A percentile compares a stretch with the other conserved stretches of the same genome.
Evolutionary conservation across 2,329 filamentous ascomycete genomes (phyloP).

Genomic region (Aspergillus sergii): DNA sequence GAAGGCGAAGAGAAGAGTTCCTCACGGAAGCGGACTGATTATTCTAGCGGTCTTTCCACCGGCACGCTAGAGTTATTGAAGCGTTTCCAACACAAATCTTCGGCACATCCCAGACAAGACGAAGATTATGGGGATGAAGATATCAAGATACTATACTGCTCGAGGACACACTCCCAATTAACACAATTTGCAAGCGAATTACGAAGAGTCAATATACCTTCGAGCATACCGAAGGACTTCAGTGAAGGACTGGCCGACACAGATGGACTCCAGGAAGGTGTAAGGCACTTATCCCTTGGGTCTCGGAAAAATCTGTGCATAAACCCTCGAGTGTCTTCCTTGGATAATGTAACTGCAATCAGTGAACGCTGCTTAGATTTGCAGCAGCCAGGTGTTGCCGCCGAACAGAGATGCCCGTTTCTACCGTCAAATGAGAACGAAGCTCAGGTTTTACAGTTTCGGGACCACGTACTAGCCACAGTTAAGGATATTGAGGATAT

Average conservation of each 20-base stretch:
- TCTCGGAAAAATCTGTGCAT: slow-evolving; percentile 89
- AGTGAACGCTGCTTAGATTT: slow-evolving; percentile 92
- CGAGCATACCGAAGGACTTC: slow-evolving; percentile 61
- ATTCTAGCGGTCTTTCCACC: slow-evolving; percentile 62
- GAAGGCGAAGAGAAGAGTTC: slow-evolving; percentile 52
- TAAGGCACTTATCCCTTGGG: slow-evolving; percentile 82
- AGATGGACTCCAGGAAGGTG: slow-evolving; percentile 54
- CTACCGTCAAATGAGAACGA: slow-evolving; percentile 78
- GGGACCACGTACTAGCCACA: slow-evolving; percentile 79
- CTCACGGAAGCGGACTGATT: slow-evolving; percentile 31
- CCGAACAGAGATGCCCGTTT: slow-evolving; percentile 72
- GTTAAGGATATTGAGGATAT: slow-evolving; percentile 95
- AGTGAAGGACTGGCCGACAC: slow-evolving; percentile 26
- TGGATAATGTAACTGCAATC: slow-evolving; percentile 75
- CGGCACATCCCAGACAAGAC: slow-evolving; percentile 35
- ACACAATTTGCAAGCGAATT: slow-evolving; percentile 86
- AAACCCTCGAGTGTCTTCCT: slow-evolving; percentile 74
- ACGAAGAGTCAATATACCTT: slow-evolving; percentile 73
- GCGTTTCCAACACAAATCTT: slow-evolving; percentile 57
- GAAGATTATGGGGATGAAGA: slow-evolving; percentile 58
- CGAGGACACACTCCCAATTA: slow-evolving; percentile 87
- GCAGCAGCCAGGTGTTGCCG: slow-evolving; percentile 68
- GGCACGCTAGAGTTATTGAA: slow-evolving; percentile 76
- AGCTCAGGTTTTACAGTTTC: slow-evolving; percentile 73
- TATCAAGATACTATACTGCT: slow-evolving; percentile 88